Base-by-base conservation (phyloP, 345 rosid species). In the Linum lewisii region DNA sequence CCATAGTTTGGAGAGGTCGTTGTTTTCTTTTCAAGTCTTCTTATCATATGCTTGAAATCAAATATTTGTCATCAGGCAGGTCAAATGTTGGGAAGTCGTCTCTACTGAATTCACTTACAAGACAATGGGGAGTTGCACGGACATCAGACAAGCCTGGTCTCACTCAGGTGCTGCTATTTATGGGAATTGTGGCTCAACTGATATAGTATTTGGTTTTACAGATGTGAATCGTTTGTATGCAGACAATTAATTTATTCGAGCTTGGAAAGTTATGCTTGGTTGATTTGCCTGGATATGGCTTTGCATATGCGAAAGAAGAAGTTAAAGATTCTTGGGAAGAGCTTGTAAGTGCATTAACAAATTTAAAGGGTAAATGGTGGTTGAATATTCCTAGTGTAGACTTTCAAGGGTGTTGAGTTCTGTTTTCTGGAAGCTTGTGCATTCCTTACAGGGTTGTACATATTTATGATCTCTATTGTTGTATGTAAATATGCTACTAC, bases 301-400 rank as follows among this genome's bases (percentile, higher is more conserved):
- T 88, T 82, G 96, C 96, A 54, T 88, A 75, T 81, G 98, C 95
- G 54, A 92, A 88, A 72, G 98, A 92, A 69, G 98, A 92, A 69
- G 94, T 81, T 24, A 92, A 88, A 75, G 98, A 92, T 73, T 81
- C 95, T 45, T 92, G 98, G 98, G 98, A 92, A 82, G 98, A 92
- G 53, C 95, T 88, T 62, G 98, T 92, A 71, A 84, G 98, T 76
- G 63, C 63, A 59, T 58, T 52, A n/a, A 29, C 25, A 42, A 62
- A 51, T 62, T 57, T 45, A n/a, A n/a, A n/a, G n/a, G n/a, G n/a
- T n/a, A n/a, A n/a, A n/a, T n/a, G n/a, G n/a, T n/a, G n/a, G n/a
- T 66, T 61, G 29, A 54, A 13, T 54, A 10, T 51, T 3, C 22
- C 24, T 53, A 53, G 58, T 32, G 18, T 54, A 24, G 51, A 34